phyloP scores from a whole-genome alignment of 106 monocot species.

The Platanthera zijinensis region DNA sequence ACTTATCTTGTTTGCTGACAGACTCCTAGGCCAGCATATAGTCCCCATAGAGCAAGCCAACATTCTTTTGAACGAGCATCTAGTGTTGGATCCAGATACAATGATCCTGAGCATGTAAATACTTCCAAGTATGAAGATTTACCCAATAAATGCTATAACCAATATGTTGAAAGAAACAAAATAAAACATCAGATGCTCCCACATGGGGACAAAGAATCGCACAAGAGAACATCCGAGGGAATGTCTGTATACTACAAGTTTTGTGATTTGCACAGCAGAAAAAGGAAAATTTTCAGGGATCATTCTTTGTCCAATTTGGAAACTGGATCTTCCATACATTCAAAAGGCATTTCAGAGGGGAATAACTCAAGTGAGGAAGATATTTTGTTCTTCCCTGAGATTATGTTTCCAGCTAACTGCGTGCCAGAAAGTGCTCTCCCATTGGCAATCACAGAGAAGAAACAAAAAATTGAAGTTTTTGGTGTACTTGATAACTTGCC shows the following conservation, averaged over 20 bases:
- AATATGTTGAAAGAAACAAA: conserved; percentile 41
- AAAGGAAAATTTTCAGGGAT: conserved; percentile 37
- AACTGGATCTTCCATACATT: conserved; percentile 26
- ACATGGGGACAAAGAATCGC: conserved; percentile 48
- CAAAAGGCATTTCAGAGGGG: conserved; percentile 20
- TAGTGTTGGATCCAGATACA: conserved; percentile 29
- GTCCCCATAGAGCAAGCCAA: conserved; percentile 29
- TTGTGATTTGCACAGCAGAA: conserved; percentile 47
- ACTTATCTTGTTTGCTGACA: conserved; percentile 14
- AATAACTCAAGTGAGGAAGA: conserved; percentile 42
- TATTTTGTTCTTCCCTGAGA: conserved; percentile 60
- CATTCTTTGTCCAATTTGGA: conserved; percentile 11
- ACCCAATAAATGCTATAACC: conserved; percentile 69
- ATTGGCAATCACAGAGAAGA: conserved; percentile 23
- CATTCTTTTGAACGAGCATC: conserved; percentile 23
- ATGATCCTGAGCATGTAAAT: conserved; percentile 30
- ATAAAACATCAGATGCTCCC: conserved; percentile 37
- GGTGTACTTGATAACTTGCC: conserved; percentile 92
- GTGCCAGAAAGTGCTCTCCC: conserved; percentile 72
- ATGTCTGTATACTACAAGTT: conserved; percentile 65
- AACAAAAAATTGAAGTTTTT: conserved; percentile 47
- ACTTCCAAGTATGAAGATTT: conserved; percentile 40
- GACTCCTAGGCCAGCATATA: conserved; percentile 32
- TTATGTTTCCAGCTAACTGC: conserved; percentile 80
- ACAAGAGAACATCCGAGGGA: conserved; percentile 75